These are phyloP conservation scores for Guyanaporus albipodus DNA, from an alignment of 768 basidiomycete species.

Conservation along the genomic window DNA sequence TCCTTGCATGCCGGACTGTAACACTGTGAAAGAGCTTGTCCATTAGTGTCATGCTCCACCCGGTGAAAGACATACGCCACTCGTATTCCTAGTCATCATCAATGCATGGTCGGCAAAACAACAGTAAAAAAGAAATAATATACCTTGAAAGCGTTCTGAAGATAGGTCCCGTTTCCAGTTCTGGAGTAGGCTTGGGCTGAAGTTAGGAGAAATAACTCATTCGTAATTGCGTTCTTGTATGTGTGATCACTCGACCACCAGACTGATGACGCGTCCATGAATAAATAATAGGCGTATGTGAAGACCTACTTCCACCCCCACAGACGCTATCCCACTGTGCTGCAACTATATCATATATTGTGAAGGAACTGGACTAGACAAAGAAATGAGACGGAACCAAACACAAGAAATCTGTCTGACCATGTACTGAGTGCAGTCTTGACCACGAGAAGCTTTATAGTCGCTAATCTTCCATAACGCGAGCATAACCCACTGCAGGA, in stretches of 20 bases:
- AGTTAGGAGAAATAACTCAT: constrained; percentile 49
- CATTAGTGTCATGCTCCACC: too few species aligned
- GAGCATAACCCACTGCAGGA: constrained; percentile 50
- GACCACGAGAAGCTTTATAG: constrained; percentile 42
- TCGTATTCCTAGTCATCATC: constrained; percentile 19
- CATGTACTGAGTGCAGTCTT: constrained; percentile 19
- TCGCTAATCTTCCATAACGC: constrained; percentile 56
- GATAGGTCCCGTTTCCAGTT: constrained; percentile 36
- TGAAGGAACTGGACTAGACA: constrained; percentile 41
- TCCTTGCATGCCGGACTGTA: constrained; percentile 27
- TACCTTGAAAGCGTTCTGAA: constrained; percentile 48
- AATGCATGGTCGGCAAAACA: neutral
- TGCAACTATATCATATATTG: constrained; percentile 49
- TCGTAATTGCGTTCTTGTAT: constrained; percentile 63
- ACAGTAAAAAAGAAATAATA: neutral
- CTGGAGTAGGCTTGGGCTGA: constrained; percentile 46
- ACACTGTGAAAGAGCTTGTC: constrained; percentile 14
- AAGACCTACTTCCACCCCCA: constrained; percentile 44
- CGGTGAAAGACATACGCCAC: constrained; percentile 25
- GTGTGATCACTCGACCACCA: constrained; percentile 55
- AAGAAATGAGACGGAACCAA: constrained; percentile 26
- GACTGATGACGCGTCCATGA: constrained; percentile 29
- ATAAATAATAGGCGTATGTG: neutral
- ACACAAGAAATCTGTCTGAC: constrained; percentile 15
- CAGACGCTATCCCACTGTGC: constrained; percentile 49